These are phyloP conservation scores for Fraxinus sp. DNA, from an alignment of 305 asterid genomes.

Conservation along the genomic window DNA sequence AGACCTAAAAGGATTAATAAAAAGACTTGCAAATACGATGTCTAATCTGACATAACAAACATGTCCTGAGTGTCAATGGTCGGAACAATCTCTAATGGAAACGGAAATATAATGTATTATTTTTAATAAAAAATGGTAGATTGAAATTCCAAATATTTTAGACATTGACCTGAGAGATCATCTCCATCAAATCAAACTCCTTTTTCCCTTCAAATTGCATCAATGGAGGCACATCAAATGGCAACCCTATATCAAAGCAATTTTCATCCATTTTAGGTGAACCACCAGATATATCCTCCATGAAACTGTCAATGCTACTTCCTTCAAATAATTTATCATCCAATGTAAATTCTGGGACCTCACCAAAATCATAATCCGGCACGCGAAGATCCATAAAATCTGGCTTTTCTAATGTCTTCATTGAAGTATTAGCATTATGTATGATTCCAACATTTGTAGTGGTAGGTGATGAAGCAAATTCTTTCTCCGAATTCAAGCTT, in stretches of 20 bases:
- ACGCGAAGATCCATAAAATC: slow-evolving; percentile 27
- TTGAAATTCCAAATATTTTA: not conserved
- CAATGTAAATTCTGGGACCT: not conserved
- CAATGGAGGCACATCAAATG: slow-evolving; percentile 39
- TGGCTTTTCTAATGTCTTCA: slow-evolving; percentile 6
- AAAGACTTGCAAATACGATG: not conserved
- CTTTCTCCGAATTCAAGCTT: slow-evolving; percentile 48
- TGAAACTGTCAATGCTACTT: slow-evolving; percentile 35
- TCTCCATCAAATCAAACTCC: slow-evolving; percentile 49
- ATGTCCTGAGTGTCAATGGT: not conserved
- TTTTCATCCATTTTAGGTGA: slow-evolving; percentile 20
- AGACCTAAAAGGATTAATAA: not conserved
- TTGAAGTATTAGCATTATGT: not conserved
- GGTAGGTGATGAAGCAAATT: not conserved
- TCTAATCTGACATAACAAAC: not conserved
- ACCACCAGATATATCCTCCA: slow-evolving; percentile 33
- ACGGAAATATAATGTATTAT: not conserved
- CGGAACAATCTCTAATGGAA: not conserved
- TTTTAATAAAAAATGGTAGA: not conserved
- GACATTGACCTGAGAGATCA: slow-evolving; percentile 38
- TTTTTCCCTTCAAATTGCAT: slow-evolving; percentile 48
- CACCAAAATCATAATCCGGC: slow-evolving; percentile 36
- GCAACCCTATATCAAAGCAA: slow-evolving; percentile 40
- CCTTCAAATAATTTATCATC: slow-evolving; percentile 36
- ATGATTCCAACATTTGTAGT: not conserved